Evolutionary conservation across 768 basidiomycete genomes (phyloP).

Genomic region (Epithele typhae): DNA sequence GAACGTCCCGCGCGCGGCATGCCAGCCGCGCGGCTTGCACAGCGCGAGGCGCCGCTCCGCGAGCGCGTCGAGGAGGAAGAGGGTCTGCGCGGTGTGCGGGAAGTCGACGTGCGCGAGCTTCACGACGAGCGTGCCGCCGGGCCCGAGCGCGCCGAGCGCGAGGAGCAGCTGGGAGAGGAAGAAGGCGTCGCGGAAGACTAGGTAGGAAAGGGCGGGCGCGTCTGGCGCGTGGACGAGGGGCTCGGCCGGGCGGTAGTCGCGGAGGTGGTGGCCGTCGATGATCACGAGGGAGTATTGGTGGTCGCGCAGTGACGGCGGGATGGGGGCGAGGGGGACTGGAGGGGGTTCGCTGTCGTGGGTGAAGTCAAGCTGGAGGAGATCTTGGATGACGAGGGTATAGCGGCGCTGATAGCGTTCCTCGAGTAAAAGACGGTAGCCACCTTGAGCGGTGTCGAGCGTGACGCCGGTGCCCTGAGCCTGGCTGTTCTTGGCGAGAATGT

Average conservation of each 20-base stretch:
- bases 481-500: slow-evolving; percentile 9
- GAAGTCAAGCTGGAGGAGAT: slow-evolving; percentile 10
- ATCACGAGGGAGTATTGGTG: slow-evolving; percentile 26
- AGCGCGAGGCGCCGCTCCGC: neutral
- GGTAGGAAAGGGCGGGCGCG: too few relatives aligned
- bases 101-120: too few relatives aligned
- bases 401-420: neutral
- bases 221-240: too few relatives aligned
- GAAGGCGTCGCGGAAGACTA: too few relatives aligned
- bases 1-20: too few relatives aligned
- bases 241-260: slow-evolving; percentile 9
- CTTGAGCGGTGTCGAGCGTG: slow-evolving; percentile 6
- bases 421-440: slow-evolving; percentile 11
- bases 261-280: slow-evolving; percentile 31
- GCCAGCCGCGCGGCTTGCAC: too few relatives aligned
- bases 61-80: too few relatives aligned
- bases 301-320: neutral
- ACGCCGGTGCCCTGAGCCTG: slow-evolving; percentile 12
- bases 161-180: too few relatives aligned
- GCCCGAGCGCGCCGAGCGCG: too few relatives aligned
- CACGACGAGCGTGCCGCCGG: too few relatives aligned
- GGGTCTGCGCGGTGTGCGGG: too few relatives aligned
- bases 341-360: neutral
- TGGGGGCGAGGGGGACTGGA: neutral
- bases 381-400: slow-evolving; percentile 6